Evolutionary conservation across 345 rosid species (phyloP), one percentile per base, ranked within the genome.

Genomic region (Brassica cretica): DNA sequence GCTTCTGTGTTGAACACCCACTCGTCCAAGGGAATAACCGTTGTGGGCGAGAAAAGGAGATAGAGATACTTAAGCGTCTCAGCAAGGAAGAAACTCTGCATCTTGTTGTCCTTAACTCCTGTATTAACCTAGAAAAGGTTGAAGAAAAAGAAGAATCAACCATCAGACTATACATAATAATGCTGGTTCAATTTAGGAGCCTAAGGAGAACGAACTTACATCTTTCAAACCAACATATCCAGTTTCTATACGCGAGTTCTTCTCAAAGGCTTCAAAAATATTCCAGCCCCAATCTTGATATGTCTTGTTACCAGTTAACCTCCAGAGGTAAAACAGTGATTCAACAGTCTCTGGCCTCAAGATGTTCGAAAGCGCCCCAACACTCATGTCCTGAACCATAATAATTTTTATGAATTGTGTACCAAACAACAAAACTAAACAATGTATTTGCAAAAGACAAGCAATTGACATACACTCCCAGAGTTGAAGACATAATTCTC

Each of bases 1-100:
- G 98, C 98, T 85, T 94, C 98, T 1, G 98, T 94, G 87, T 94
- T 94, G 76, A 94, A 94, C 12, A 92, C 98, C 98, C 98, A 93
- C 76, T 95, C 97, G 19, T 95, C 98, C 63, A 93, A 81, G 32
- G 99, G 64, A 72, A 95, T 88, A 11, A 91, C 92, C 0, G 96
- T 76, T 21, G 98, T 39, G 8, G 98, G 98, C 11, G 99, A 90
- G 75, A 91, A 95, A 16, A 94, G 88, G 37, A 95, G 99, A 78
- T 93, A 93, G 0, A 93, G 82, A 82, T 95, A 93, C 75, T 93
- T 91, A 6, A 93, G 89, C 9, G 98, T 93, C 88, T 95, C 97
- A 0, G 98, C 99, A 0, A 95, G 92, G 79, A 91, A 93, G 86
- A 95, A 95, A 81, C 96, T 95, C 69, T 93, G 98, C 97, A 92